These are phyloP conservation scores for Hygrophila difformis DNA, from an alignment of 257 asterid species.

Conservation along the genomic window DNA sequence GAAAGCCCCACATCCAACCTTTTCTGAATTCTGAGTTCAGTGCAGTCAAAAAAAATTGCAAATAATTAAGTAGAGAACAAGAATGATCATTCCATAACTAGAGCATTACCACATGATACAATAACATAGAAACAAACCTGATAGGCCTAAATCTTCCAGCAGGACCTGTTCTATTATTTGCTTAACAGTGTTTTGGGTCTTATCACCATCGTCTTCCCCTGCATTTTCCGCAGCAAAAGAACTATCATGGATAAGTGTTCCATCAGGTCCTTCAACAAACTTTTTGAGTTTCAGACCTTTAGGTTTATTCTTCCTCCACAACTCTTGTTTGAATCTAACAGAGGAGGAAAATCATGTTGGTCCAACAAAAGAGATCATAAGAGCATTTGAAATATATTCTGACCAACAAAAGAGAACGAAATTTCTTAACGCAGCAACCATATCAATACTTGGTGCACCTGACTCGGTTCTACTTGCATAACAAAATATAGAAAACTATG, in stretches of 20 bases:
- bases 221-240: conserved; percentile 91
- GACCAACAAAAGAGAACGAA: too few relatives aligned
- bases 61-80: too few relatives aligned
- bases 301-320: conserved; percentile 89
- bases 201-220: conserved; percentile 73
- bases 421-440: conserved; percentile 3
- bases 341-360: too few relatives aligned
- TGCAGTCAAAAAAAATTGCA: conserved; percentile 1
- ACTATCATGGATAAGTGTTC: conserved; percentile 74
- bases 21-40: too few relatives aligned
- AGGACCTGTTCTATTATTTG: conserved; percentile 51
- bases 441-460: conserved; percentile 2
- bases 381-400: too few relatives aligned
- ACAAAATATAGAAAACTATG: not conserved
- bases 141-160: conserved; percentile 61
- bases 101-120: too few relatives aligned
- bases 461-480: conserved; percentile 13
- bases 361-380: conserved; percentile 9
- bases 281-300: conserved; percentile 87
- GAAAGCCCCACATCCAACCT: too few relatives aligned
- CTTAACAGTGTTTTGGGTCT: conserved; percentile 35
- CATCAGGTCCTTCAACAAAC: conserved; percentile 83
- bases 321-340: conserved; percentile 66
- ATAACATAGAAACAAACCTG: conserved; percentile 43
- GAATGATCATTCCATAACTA: too few relatives aligned